Evolutionary conservation across 2,329 filamentous ascomycete species (phyloP).

Genomic region (Cryphonectria carpinicola): DNA sequence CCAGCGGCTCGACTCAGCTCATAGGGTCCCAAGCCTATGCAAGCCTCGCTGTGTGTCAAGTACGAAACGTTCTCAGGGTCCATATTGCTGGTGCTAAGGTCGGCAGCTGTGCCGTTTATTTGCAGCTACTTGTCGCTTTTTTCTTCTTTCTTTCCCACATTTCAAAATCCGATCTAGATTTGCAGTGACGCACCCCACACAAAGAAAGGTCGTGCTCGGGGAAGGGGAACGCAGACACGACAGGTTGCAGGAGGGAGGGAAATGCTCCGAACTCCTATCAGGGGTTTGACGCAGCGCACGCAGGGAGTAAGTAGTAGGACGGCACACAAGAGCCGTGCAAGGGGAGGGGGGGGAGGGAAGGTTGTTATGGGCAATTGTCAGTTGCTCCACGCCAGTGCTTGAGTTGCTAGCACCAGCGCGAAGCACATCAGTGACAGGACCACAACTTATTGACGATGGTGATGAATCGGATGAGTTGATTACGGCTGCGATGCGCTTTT

Average conservation of each 20-base stretch:
- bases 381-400: background rate
- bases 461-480: background rate
- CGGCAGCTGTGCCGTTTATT: conserved; percentile 7
- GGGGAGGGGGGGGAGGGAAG: background rate
- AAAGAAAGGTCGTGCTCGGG: background rate
- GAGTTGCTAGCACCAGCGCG: background rate
- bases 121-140: background rate
- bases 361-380: background rate
- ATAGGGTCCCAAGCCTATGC: background rate
- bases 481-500: background rate
- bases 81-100: background rate
- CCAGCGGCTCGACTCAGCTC: background rate
- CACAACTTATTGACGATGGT: background rate
- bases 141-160: background rate
- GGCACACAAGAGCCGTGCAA: conserved; percentile 7
- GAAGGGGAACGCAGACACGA: background rate
- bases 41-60: background rate
- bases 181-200: conserved; percentile 8
- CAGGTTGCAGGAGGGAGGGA: background rate
- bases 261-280: conserved; percentile 14
- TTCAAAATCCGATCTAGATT: conserved; percentile 10
- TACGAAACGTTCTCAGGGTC: background rate
- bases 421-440: background rate
- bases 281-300: conserved; percentile 16
- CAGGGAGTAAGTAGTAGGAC: background rate